Conservation (phyloP, 2,329 filamentous ascomycete genomes). For the Pseudocercospora macadamiae region DNA sequence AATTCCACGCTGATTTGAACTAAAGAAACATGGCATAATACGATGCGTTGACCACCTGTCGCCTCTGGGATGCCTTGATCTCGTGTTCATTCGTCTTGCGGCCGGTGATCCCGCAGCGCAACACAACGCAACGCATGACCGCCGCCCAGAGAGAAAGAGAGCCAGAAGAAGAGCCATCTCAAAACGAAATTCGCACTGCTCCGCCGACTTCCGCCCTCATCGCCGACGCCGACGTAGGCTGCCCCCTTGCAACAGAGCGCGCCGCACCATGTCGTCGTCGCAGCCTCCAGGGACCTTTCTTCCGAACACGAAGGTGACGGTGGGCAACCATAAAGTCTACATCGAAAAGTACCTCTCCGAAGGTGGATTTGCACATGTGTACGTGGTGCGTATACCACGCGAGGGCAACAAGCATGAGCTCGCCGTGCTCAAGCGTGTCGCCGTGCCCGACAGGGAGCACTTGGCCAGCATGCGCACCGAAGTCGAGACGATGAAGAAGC, state of each 20-base stretch:
- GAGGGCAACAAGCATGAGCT: conserved; percentile 76
- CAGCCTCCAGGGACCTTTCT: conserved; percentile 74
- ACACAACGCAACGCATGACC: no score
- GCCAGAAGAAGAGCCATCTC: background rate
- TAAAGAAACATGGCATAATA: background rate
- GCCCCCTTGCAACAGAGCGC: background rate
- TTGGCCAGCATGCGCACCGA: conserved; percentile 96
- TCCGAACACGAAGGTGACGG: conserved; percentile 94
- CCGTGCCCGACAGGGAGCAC: conserved; percentile 92
- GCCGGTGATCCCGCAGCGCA: background rate
- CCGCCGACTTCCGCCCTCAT: background rate
- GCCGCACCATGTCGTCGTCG: background rate
- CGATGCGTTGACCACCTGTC: background rate
- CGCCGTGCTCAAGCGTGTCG: conserved; percentile 90
- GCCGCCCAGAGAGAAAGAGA: no score
- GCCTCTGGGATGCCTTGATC: conserved; percentile 3
- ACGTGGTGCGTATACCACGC: conserved; percentile 84
- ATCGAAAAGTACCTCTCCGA: conserved; percentile 98
- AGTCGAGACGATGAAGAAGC: conserved; percentile 99
- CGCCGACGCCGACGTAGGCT: background rate
- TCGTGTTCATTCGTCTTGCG: background rate
- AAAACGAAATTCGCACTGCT: background rate
- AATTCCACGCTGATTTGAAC: no score
- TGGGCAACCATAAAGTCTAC: conserved; percentile 86
- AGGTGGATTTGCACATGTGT: conserved; percentile 97